A percentile compares a stretch with the other conserved stretches of the same genome.
Evolutionary conservation across 495 filamentous ascomycete species (phyloP).

Genomic region (Penicillium riverlandense): DNA sequence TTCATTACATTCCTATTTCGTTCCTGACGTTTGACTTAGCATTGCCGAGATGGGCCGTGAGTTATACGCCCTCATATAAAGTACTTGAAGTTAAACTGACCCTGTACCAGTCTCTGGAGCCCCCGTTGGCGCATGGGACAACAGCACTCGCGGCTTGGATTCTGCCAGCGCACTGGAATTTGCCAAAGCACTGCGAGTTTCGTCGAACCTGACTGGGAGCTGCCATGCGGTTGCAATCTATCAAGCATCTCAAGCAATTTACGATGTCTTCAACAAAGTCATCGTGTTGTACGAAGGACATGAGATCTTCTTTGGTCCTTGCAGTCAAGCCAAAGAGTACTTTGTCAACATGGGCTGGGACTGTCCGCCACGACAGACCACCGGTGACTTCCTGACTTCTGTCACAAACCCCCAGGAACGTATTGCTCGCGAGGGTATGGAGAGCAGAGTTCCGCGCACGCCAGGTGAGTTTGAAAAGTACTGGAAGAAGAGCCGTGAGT

Average conservation of each 20-base stretch:
- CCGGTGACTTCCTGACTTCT: slow-evolving; percentile 66
- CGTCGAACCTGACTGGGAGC: slow-evolving; percentile 65
- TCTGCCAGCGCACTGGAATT: slow-evolving; percentile 73
- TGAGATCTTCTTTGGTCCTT: slow-evolving; percentile 62
- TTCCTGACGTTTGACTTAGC: slow-evolving; percentile 19
- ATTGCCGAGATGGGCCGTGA: slow-evolving; percentile 52
- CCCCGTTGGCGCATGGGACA: slow-evolving; percentile 74
- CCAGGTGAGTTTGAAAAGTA: slow-evolving; percentile 61
- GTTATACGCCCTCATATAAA: slow-evolving; percentile 36
- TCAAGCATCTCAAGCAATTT: slow-evolving; percentile 82
- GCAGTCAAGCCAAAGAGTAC: slow-evolving; percentile 50
- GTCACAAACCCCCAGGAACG: slow-evolving; percentile 63
- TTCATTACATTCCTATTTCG: neutral
- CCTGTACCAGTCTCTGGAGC: slow-evolving; percentile 53
- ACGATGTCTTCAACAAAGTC: slow-evolving; percentile 57
- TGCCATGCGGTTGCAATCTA: slow-evolving; percentile 78
- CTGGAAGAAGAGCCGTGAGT: slow-evolving; percentile 49
- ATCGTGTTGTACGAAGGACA: slow-evolving; percentile 56
- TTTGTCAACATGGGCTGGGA: slow-evolving; percentile 56
- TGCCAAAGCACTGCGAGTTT: slow-evolving; percentile 61
- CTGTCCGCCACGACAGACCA: slow-evolving; percentile 53
- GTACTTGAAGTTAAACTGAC: slow-evolving; percentile 24
- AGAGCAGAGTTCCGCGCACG: slow-evolving; percentile 59
- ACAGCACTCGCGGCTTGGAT: slow-evolving; percentile 78
- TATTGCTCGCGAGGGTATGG: slow-evolving; percentile 51